Evolutionary conservation across 1,139 yeast species (phyloP), one percentile per base, ranked within the genome.

Genomic region (Yamadazyma sp.): DNA sequence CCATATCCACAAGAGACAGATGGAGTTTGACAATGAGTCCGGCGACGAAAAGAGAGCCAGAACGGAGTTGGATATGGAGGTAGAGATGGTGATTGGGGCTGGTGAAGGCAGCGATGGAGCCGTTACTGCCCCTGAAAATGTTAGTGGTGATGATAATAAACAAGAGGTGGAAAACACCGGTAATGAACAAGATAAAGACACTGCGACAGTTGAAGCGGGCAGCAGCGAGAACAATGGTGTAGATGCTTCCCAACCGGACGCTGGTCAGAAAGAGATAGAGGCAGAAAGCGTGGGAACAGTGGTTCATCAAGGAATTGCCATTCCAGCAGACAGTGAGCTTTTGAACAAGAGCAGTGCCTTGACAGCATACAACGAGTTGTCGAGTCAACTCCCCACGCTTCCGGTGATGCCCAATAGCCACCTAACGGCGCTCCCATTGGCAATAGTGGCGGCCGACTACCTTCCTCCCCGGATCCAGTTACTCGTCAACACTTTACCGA

Each of bases 401-500:
- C 68, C 73, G 0, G 56, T 64, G 28, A 54, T 73, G 14, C 62
- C 78, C 1, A 74, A 69, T 46, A 80, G 80, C 1, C 82, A 79
- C 46, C 55, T 80, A 33, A 73, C 82, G 0, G 79, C 83, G 1
- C 61, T 80, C 31, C 86, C 86, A 2, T 57, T 80, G 37, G 70
- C 80, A 1, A 59, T 79, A 4, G 67, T 76, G 2, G 80, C 84
- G 1, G 78, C 82, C 11, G 77, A 72, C 33, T 66, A 70, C 45
- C 56, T 80, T 18, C 81, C 86, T 0, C 76, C 82, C 4, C 66
- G 83, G 48, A 72, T 77, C 22, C 87, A 82, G 52, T 66, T 82
- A 33, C 62, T 82, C 28, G 66, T 83, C 34, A 80, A 82, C 52
- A 73, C 88, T 0, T 63, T 86, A 34, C 90, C 94, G 0, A 75